These are phyloP conservation scores for Tieghemostelium lacteum DNA, from an alignment of 78 protist species.

Conservation along the genomic window DNA sequence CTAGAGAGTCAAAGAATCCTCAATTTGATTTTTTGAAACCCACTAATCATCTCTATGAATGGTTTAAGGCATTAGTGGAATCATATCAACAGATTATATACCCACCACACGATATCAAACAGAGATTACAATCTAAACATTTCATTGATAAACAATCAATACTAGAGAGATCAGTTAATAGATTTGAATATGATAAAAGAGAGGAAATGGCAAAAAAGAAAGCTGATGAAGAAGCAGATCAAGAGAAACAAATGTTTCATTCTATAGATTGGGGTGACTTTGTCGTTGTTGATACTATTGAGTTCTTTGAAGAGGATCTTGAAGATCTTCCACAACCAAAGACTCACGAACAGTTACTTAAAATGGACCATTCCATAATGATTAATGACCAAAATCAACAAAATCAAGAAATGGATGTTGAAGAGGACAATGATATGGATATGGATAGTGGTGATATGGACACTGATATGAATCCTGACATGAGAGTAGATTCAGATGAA, in stretches of 20 bases:
- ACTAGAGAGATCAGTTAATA: conserved; percentile 63
- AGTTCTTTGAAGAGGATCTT: conserved; percentile 77
- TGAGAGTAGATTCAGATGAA: too few species aligned
- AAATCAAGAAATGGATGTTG: conserved; percentile 9
- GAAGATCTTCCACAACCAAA: conserved; percentile 65
- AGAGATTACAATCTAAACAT: not conserved
- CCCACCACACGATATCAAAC: conserved; percentile 62
- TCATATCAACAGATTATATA: conserved; percentile 58
- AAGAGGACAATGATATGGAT: conserved; percentile 58
- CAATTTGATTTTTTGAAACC: conserved; percentile 87
- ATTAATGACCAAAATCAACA: conserved; percentile 1
- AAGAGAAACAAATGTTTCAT: conserved; percentile 49
- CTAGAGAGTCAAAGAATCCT: conserved; percentile 75
- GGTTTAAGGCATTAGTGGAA: conserved; percentile 76
- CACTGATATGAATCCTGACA: not conserved
- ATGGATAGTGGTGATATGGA: conserved; percentile 51
- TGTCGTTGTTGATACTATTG: conserved; percentile 91
- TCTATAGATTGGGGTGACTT: conserved; percentile 94
- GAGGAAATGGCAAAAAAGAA: conserved; percentile 50
- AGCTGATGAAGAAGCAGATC: conserved; percentile 76
- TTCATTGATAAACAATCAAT: conserved; percentile 40
- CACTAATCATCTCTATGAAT: conserved; percentile 42
- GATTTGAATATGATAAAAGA: conserved; percentile 69
- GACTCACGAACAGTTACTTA: conserved; percentile 50
- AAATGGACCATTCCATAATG: not conserved